These are phyloP conservation scores for Aspergillus steynii DNA, from an alignment of 495 filamentous ascomycete genomes.

Conservation along the genomic window DNA sequence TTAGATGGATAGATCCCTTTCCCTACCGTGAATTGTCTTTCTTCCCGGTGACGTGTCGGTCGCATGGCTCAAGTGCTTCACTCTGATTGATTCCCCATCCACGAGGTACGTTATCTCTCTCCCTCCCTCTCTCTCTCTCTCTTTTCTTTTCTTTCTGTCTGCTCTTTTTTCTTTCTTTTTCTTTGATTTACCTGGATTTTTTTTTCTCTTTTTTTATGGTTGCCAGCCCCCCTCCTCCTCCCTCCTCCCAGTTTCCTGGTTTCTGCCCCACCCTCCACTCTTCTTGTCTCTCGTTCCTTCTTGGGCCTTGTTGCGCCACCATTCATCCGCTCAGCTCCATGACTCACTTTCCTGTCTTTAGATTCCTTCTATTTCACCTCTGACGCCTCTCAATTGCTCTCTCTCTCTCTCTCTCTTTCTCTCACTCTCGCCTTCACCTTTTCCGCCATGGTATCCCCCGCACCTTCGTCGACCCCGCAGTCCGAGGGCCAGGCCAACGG, in stretches of 20 bases:
- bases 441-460: slow-evolving; percentile 38
- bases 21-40: neutral
- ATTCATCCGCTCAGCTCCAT: neutral
- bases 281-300: neutral
- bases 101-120: neutral
- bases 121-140: neutral
- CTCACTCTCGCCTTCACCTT: neutral
- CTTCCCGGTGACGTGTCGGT: slow-evolving; percentile 12
- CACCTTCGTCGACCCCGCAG: slow-evolving; percentile 28
- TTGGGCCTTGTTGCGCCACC: neutral
- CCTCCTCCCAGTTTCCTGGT: neutral
- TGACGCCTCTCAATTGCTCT: neutral
- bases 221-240: neutral
- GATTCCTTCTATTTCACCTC: neutral
- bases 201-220: slow-evolving; percentile 1
- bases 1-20: slow-evolving; percentile 2
- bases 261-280: neutral
- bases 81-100: neutral
- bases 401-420: neutral
- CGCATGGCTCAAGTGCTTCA: slow-evolving; percentile 11
- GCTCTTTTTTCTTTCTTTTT: neutral
- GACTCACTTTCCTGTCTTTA: neutral
- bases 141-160: neutral
- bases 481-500: slow-evolving; percentile 36
- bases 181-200: neutral